phyloP scores from a whole-genome alignment of 306 rosid species.

The Abrus precatorius region DNA sequence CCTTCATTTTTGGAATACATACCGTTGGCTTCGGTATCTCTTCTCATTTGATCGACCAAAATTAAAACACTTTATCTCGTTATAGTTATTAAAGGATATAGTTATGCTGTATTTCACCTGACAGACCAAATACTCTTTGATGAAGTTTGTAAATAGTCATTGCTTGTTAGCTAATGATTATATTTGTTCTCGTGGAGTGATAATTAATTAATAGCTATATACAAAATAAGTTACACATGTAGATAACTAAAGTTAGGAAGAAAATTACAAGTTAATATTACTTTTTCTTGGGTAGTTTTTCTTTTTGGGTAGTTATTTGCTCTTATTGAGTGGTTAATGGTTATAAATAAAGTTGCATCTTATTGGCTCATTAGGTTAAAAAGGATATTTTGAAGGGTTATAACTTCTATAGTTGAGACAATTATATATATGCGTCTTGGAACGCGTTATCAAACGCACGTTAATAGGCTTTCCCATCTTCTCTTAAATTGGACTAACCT shows the following conservation, averaged over 20 bases:
- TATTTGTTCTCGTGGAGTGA: background rate
- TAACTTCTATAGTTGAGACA: too few species aligned
- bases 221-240: too few species aligned
- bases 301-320: too few species aligned
- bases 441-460: too few species aligned
- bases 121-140: background rate
- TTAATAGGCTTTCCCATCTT: too few species aligned
- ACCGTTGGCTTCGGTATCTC: background rate
- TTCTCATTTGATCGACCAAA: constrained; percentile 3
- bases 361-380: background rate
- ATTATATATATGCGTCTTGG: too few species aligned
- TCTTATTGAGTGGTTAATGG: background rate
- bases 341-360: background rate
- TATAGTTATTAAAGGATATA: background rate
- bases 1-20: constrained; percentile 1
- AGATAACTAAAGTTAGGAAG: background rate
- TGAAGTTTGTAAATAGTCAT: background rate
- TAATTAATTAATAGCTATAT: background rate
- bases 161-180: background rate
- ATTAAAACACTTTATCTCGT: background rate
- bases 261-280: background rate
- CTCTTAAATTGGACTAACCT: too few species aligned
- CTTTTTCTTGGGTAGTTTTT: background rate
- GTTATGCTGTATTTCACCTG: background rate
- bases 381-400: background rate